phyloP scores from a whole-genome alignment of 2,329 filamentous ascomycete genomes.

The Ophiostoma tasmaniense region DNA sequence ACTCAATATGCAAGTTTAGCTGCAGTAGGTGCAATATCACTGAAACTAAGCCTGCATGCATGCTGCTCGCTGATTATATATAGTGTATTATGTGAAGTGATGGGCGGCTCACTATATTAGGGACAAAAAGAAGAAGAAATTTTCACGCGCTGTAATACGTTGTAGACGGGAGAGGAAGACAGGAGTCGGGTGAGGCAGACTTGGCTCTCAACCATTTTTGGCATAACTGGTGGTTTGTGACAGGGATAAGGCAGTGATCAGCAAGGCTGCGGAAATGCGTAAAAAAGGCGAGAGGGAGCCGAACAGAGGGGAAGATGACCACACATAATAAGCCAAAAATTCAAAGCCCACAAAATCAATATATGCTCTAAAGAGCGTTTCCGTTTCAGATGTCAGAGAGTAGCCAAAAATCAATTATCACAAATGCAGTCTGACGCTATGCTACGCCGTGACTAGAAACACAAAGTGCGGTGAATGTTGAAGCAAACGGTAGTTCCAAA shows the following conservation, averaged over 20 bases:
- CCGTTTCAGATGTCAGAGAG: background rate
- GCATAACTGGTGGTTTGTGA: background rate
- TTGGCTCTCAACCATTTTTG: background rate
- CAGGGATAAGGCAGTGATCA: background rate
- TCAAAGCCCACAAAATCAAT: background rate
- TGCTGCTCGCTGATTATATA: background rate
- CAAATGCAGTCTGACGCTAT: background rate
- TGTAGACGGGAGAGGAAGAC: background rate
- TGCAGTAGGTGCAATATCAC: background rate
- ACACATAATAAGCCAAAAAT: too few relatives aligned
- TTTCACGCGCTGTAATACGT: background rate
- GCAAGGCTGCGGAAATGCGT: background rate
- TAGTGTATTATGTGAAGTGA: background rate
- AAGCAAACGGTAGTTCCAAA: background rate
- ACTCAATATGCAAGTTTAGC: background rate
- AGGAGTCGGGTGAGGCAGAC: background rate
- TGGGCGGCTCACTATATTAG: background rate
- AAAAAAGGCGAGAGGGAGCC: background rate
- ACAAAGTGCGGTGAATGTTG: background rate
- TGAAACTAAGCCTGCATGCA: background rate
- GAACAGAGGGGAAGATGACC: background rate
- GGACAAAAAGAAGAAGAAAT: background rate
- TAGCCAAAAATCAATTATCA: background rate
- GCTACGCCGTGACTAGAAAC: background rate
- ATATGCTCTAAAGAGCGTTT: background rate